Conservation (phyloP, 805 yeast species). For the Saccharomycopsis amapae region DNA sequence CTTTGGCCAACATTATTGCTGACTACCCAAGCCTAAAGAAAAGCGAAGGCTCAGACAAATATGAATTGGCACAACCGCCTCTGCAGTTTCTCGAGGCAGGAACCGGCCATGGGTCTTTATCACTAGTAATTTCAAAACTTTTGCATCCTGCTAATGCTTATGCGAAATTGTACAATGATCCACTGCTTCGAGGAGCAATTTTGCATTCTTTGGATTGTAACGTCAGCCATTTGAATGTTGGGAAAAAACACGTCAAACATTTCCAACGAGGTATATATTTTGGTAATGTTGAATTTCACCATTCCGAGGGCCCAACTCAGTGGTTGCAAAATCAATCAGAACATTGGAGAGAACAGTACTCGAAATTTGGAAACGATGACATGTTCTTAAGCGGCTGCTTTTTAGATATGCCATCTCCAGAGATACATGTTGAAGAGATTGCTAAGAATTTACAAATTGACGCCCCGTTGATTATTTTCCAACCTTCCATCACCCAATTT, state of each 20-base stretch:
- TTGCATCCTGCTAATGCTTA: conserved; percentile 40
- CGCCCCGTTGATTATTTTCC: conserved; percentile 38
- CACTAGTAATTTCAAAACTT: conserved; percentile 36
- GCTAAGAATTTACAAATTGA: conserved; percentile 33
- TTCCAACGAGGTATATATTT: conserved; percentile 38
- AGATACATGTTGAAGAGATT: conserved; percentile 30
- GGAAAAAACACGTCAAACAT: conserved; percentile 32
- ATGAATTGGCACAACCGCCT: conserved; percentile 24
- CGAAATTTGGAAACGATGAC: background rate
- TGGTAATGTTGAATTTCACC: conserved; percentile 40
- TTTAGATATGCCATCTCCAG: conserved; percentile 41
- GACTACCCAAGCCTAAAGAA: conserved; percentile 31
- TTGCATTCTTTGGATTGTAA: conserved; percentile 40
- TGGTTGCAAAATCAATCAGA: conserved; percentile 31
- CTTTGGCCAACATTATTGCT: conserved; percentile 39
- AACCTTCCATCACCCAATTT: conserved; percentile 44
- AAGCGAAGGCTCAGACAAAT: conserved; percentile 5
- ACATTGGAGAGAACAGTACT: conserved; percentile 23
- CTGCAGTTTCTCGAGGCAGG: conserved; percentile 45
- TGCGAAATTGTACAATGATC: conserved; percentile 24
- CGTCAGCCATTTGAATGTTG: conserved; percentile 35
- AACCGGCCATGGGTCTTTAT: conserved; percentile 48
- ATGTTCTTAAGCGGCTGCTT: conserved; percentile 38
- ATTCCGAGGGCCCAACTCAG: conserved; percentile 33
- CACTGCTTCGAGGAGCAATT: conserved; percentile 34